Conservation (phyloP, 768 basidiomycete species). For the Calocera viscosa region DNA sequence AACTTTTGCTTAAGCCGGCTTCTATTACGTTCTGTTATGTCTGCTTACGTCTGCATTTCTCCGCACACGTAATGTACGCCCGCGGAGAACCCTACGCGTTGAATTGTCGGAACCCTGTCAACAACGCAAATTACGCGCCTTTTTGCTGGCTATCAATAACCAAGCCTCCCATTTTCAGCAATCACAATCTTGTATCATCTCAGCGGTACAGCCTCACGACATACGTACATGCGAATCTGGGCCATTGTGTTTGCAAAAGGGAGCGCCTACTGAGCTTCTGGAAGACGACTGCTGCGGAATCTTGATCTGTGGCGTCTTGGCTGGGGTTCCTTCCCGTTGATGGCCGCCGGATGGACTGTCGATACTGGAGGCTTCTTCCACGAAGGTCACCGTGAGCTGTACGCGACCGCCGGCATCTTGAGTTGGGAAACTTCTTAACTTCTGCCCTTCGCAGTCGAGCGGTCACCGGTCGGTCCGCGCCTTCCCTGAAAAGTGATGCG, state of each 20-base stretch:
- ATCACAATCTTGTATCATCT: not conserved
- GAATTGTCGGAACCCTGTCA: constrained; percentile 1
- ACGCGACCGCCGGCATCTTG: not conserved
- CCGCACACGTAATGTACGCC: not conserved
- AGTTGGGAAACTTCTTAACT: not conserved
- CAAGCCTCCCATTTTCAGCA: not conserved
- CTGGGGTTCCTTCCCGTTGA: not conserved
- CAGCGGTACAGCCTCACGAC: not conserved
- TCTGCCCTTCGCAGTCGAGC: not conserved
- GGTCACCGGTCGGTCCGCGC: not conserved
- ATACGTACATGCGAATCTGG: not conserved
- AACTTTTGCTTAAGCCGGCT: not conserved
- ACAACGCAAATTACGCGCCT: not conserved
- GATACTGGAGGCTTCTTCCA: not conserved
- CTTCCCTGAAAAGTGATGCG: not conserved
- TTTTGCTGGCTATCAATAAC: not conserved
- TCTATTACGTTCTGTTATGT: not conserved
- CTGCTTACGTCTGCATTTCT: not conserved
- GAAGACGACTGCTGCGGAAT: not conserved
- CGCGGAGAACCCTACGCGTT: not conserved
- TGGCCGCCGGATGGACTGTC: not conserved
- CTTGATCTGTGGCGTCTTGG: not conserved
- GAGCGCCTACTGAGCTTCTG: not conserved
- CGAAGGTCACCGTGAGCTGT: not conserved
- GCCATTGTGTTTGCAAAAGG: not conserved